A percentile compares a stretch with the other conserved stretches of the same genome.
Conservation (phyloP, 768 basidiomycete species). For the Plicaturopsis crispa region DNA sequence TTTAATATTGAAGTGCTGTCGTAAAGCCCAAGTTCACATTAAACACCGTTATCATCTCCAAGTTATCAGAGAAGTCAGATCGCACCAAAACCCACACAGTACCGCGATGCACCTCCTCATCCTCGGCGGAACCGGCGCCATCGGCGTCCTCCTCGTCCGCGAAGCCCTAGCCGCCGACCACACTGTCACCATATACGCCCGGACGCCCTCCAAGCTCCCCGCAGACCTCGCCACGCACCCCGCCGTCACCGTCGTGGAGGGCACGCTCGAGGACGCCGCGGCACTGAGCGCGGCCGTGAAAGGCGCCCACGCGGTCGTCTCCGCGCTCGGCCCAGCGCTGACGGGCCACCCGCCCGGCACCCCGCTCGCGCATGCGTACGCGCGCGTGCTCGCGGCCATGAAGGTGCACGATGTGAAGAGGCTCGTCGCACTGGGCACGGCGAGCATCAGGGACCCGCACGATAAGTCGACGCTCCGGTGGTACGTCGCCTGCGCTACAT, state of each 20-base stretch:
- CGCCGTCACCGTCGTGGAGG: slow-evolving; percentile 41
- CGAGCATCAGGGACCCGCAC: slow-evolving; percentile 52
- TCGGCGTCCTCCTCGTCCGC: slow-evolving; percentile 49
- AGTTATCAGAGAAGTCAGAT: no score
- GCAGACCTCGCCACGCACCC: slow-evolving; percentile 37
- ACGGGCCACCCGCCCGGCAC: slow-evolving; percentile 32
- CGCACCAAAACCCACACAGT: no score
- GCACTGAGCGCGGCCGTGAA: slow-evolving; percentile 44
- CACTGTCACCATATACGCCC: slow-evolving; percentile 52
- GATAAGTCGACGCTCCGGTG: slow-evolving; percentile 54
- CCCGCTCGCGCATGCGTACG: slow-evolving; percentile 59
- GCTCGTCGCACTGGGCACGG: slow-evolving; percentile 60
- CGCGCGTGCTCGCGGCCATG: slow-evolving; percentile 49
- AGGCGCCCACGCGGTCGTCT: slow-evolving; percentile 55
- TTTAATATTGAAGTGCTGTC: no score
- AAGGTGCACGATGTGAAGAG: slow-evolving; percentile 41
- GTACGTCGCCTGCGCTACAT: no score
- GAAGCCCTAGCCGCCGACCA: slow-evolving; percentile 39
- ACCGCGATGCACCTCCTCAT: slow-evolving; percentile 46
- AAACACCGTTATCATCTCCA: no score
- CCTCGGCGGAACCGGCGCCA: slow-evolving; percentile 69
- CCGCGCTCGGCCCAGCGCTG: slow-evolving; percentile 52
- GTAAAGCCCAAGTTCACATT: no score
- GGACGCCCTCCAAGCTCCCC: slow-evolving; percentile 57
- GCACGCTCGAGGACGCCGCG: slow-evolving; percentile 45